Percentiles rank a stretch among this genome's conserved stretches.
Evolutionary conservation across 73 alveolate genomes (phyloP).

Genomic region (Tetrahymena malaccensis): DNA sequence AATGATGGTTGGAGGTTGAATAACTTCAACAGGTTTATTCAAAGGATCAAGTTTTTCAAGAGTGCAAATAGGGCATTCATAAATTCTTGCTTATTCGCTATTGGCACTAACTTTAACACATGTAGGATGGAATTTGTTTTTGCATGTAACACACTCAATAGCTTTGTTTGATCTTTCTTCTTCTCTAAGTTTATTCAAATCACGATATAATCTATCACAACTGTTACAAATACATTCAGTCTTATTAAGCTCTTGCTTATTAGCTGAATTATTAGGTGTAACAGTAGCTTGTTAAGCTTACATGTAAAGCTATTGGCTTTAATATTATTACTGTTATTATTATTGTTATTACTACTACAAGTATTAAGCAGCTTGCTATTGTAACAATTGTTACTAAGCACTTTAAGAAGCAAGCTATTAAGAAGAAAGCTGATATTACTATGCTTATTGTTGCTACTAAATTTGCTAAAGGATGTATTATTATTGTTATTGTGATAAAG

Average conservation of each 20-base stretch:
- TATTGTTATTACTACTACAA: background rate
- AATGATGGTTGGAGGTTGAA: background rate
- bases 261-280: background rate
- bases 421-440: background rate
- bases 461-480: background rate
- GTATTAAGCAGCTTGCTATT: background rate
- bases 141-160: background rate
- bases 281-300: background rate
- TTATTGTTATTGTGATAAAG: background rate
- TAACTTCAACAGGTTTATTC: background rate
- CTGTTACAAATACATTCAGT: background rate
- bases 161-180: background rate
- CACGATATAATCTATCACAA: background rate
- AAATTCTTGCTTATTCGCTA: background rate
- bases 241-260: background rate
- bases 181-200: background rate
- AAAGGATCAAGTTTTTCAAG: conserved; percentile 26
- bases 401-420: background rate
- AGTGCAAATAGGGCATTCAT: conserved; percentile 35
- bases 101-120: background rate
- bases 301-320: background rate
- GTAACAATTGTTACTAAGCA: background rate
- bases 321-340: background rate
- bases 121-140: background rate
- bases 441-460: background rate